Evolutionary conservation across 257 asterid species (phyloP), one percentile per base, ranked within the genome.

Genomic region (Solanum sejunctum): DNA sequence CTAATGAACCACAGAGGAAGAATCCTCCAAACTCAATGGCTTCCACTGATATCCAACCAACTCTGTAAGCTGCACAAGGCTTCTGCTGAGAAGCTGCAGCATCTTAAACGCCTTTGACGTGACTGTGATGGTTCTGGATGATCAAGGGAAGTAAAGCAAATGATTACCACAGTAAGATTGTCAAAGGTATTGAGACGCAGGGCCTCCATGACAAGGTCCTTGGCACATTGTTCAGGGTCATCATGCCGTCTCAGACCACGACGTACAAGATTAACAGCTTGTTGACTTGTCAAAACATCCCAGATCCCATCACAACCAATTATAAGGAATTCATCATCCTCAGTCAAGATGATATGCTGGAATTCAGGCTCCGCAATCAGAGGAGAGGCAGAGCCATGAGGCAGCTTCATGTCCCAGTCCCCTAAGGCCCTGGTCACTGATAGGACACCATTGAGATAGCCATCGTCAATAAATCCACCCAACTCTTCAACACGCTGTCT

Each of bases 381-480:
- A 61, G 97, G 97, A 8, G 95, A 91, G 69, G 92, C 85, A 41
- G 96, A 92, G 8, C 94, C 97, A 28, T 92, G 88, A 1, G 98
- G 97, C 7, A 92, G 87, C 91, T 95, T 95, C 97, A 95, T 89
- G 92, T 95, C 97, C 98, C 98, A 95, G 88, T 95, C 98, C 10
- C 98, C 98, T 3, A 92, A 87, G 16, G 98, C 97, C 64, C 97
- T 89, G 10, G 97, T 91, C 28, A 95, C 94, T 0, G 97, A 93
- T 12, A 95, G 91, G 18, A 92, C 93, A 3, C 98, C 95, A 36
- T 95, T 95, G 41, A 95, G 94, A 78, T 93, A 95, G 43, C 95
- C 97, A 28, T 92, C 94, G 6, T 95, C 97, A 10, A 95, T 86
- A 91, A 92, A 93, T 16, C 94, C 98, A 13, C 98, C 98, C 61